A percentile compares a stretch with the other conserved stretches of the same genome.
These are phyloP conservation scores for Diaporthe helianthi DNA, from an alignment of 2,329 filamentous ascomycete species.

Conservation along the genomic window DNA sequence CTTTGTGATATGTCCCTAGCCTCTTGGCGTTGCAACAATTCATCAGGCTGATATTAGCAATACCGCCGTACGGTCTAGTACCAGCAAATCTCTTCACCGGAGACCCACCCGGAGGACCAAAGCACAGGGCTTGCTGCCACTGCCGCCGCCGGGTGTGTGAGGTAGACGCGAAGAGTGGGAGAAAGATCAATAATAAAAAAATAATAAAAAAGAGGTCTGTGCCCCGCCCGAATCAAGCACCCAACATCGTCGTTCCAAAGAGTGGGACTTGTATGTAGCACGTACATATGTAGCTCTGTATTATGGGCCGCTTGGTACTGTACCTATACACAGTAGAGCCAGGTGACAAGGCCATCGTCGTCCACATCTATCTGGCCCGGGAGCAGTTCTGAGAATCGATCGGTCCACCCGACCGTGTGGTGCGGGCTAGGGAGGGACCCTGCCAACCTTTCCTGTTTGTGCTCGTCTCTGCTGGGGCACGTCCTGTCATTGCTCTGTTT, in stretches of 20 bases:
- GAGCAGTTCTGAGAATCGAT: constrained; percentile 4
- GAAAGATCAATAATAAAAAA: neutral
- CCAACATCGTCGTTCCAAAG: neutral
- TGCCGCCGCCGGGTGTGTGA: neutral
- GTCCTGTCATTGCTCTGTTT: constrained; percentile 32
- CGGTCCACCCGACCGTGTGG: constrained; percentile 25
- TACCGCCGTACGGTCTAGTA: neutral
- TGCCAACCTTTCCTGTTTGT: constrained; percentile 13
- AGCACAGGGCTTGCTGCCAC: neutral
- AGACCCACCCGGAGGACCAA: neutral
- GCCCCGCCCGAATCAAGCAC: constrained; percentile 2
- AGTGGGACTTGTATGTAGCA: neutral
- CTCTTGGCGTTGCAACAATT: constrained; percentile 31
- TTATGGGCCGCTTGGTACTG: neutral
- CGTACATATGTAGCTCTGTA: no score
- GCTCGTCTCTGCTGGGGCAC: constrained; percentile 29
- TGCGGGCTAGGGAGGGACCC: constrained; percentile 6
- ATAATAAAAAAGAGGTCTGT: neutral
- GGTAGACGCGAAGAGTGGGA: neutral
- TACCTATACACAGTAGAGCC: no score
- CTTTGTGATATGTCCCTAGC: constrained; percentile 29
- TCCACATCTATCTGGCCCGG: neutral
- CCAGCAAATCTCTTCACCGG: constrained; percentile 8
- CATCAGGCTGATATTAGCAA: constrained; percentile 21
- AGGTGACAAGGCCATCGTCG: constrained; percentile 9